phyloP scores from a whole-genome alignment of 192 early-diverging fungal species.

The Phycomyces blakesleeanus region DNA sequence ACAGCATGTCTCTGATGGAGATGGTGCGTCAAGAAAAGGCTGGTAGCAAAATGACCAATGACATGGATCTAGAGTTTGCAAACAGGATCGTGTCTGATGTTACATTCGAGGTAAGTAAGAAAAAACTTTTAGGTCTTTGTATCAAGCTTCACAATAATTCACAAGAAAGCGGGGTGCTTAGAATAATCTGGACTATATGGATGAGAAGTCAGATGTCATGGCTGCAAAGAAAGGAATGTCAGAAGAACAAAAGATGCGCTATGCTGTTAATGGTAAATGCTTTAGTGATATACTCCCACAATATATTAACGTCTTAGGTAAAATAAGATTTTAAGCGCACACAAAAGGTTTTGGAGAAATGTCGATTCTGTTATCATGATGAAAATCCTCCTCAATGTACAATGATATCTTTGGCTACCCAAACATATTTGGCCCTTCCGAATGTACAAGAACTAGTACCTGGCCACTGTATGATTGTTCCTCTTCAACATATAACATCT shows the following conservation, averaged over 20 bases:
- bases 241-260: constrained; percentile 61
- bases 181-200: constrained; percentile 88
- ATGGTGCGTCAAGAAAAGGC: constrained; percentile 69
- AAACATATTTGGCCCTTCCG: constrained; percentile 78
- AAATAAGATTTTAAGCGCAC: constrained; percentile 62
- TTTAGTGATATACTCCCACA: background rate
- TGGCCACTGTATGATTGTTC: constrained; percentile 90
- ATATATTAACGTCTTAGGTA: background rate
- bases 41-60: constrained; percentile 31
- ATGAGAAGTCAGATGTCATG: constrained; percentile 81
- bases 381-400: constrained; percentile 60
- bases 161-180: constrained; percentile 17
- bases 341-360: constrained; percentile 65
- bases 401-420: constrained; percentile 74
- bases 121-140: constrained; percentile 16
- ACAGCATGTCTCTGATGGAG: constrained; percentile 53
- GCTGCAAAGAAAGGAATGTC: constrained; percentile 56
- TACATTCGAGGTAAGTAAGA: constrained; percentile 48
- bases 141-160: no score
- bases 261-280: constrained; percentile 53
- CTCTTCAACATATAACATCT: constrained; percentile 76
- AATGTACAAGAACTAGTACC: constrained; percentile 67
- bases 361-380: constrained; percentile 75
- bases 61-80: constrained; percentile 69
- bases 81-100: constrained; percentile 66